Conservation (phyloP, 495 filamentous ascomycete species). For the Tuber indicum region DNA sequence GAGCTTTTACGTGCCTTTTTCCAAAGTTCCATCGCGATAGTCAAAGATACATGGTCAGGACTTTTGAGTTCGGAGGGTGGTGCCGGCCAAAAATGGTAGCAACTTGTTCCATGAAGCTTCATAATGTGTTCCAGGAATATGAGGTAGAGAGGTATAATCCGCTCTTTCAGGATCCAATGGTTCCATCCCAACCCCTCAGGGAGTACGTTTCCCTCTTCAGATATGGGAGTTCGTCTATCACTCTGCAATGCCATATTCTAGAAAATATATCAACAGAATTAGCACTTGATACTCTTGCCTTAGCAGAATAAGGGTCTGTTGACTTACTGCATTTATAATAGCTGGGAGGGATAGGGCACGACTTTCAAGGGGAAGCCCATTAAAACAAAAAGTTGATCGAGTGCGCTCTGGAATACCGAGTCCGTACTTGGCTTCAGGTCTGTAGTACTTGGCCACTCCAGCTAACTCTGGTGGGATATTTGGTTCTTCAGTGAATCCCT, state of each 20-base stretch:
- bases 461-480: constrained; percentile 5
- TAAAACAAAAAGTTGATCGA: constrained; percentile 28
- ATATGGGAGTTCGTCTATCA: constrained; percentile 42
- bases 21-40: constrained; percentile 27
- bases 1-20: constrained; percentile 10
- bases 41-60: constrained; percentile 15
- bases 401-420: constrained; percentile 36
- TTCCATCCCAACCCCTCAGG: constrained; percentile 43
- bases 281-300: not conserved
- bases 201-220: constrained; percentile 32
- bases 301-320: constrained; percentile 35
- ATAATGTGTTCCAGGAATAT: constrained; percentile 40
- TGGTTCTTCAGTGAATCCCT: not conserved
- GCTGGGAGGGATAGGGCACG: constrained; percentile 19
- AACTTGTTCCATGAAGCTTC: constrained; percentile 24
- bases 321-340: constrained; percentile 40
- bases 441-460: constrained; percentile 16
- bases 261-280: not conserved
- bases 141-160: constrained; percentile 43
- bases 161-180: constrained; percentile 41
- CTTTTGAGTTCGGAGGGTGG: constrained; percentile 12
- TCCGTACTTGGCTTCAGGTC: constrained; percentile 44
- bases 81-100: constrained; percentile 44
- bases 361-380: constrained; percentile 40
- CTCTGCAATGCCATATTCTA: constrained; percentile 32